phyloP scores from a whole-genome alignment of 106 monocot genomes.

The Narthecium ossifragum region DNA sequence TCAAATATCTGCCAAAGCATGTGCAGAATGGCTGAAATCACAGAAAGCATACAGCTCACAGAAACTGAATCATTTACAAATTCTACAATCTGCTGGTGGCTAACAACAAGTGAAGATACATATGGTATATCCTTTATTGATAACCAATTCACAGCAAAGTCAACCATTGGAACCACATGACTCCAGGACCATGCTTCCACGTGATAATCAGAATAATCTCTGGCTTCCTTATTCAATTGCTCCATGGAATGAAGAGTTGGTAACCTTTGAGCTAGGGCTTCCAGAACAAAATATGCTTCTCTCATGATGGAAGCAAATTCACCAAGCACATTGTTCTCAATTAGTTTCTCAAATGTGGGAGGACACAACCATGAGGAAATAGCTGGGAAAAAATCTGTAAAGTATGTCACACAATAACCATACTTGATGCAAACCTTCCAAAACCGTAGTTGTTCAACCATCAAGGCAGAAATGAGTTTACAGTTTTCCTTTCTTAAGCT shows the following conservation, averaged over 20 bases:
- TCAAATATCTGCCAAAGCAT: slow-evolving; percentile 58
- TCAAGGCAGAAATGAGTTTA: slow-evolving; percentile 49
- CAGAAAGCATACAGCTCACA: slow-evolving; percentile 41
- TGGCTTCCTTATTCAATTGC: slow-evolving; percentile 29
- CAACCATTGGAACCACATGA: slow-evolving; percentile 75
- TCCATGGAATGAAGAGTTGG: slow-evolving; percentile 70
- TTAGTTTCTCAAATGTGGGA: slow-evolving; percentile 59
- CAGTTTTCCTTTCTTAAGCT: slow-evolving; percentile 59
- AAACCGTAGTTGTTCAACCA: slow-evolving; percentile 77
- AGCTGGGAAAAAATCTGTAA: slow-evolving; percentile 72
- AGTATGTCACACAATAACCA: slow-evolving; percentile 72
- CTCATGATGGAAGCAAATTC: slow-evolving; percentile 66
- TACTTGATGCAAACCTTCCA: slow-evolving; percentile 88
- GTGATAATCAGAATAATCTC: slow-evolving; percentile 9
- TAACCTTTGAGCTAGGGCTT: slow-evolving; percentile 55
- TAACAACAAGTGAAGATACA: slow-evolving; percentile 20
- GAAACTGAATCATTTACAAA: slow-evolving; percentile 8
- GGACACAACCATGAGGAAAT: slow-evolving; percentile 67
- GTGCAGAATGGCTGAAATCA: slow-evolving; percentile 72
- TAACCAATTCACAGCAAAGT: slow-evolving; percentile 73
- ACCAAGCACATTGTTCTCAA: slow-evolving; percentile 39
- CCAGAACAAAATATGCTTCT: slow-evolving; percentile 71
- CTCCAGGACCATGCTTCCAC: slow-evolving; percentile 82
- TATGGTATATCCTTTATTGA: slow-evolving; percentile 39
- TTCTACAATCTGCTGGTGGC: slow-evolving; percentile 7